Evolutionary conservation across 148 eudicot species (phyloP).

Genomic region (Rhododendron ovatum): DNA sequence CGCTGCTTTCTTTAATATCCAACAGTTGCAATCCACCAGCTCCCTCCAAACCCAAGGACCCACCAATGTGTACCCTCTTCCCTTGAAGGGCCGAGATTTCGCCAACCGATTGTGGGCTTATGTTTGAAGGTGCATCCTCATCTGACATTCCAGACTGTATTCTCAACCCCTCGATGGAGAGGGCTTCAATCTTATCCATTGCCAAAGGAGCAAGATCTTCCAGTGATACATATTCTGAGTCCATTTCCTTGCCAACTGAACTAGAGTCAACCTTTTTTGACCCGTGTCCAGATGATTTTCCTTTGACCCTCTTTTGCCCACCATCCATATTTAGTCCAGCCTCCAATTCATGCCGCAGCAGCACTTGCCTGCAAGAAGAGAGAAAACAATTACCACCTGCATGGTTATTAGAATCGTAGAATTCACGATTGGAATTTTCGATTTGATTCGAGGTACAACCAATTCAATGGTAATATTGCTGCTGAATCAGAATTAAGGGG

Average conservation of each 20-base stretch:
- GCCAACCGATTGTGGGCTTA: conserved; percentile 50
- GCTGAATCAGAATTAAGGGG: neutral
- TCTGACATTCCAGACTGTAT: conserved; percentile 92
- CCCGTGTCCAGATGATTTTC: conserved; percentile 30
- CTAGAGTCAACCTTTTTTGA: conserved; percentile 35
- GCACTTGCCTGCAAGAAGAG: conserved; percentile 52
- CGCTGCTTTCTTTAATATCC: conserved; percentile 48
- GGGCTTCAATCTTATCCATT: conserved; percentile 91
- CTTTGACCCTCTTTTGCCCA: conserved; percentile 30
- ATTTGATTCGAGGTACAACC: neutral
- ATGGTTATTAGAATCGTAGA: neutral
- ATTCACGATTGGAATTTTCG: neutral
- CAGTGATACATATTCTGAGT: conserved; percentile 68
- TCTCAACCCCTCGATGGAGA: conserved; percentile 87
- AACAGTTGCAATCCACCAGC: conserved; percentile 85
- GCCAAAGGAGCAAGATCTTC: conserved; percentile 97
- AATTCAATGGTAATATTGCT: neutral
- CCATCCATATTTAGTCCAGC: conserved; percentile 16
- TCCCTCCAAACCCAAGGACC: conserved; percentile 71
- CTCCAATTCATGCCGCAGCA: conserved; percentile 34
- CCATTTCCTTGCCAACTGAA: conserved; percentile 23
- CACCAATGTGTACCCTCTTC: conserved; percentile 33
- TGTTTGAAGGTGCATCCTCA: conserved; percentile 68
- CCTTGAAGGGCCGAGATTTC: conserved; percentile 61
- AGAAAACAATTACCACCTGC: neutral